phyloP scores from a whole-genome alignment of 2,329 filamentous ascomycete species.

The Coniochaeta ligniaria region DNA sequence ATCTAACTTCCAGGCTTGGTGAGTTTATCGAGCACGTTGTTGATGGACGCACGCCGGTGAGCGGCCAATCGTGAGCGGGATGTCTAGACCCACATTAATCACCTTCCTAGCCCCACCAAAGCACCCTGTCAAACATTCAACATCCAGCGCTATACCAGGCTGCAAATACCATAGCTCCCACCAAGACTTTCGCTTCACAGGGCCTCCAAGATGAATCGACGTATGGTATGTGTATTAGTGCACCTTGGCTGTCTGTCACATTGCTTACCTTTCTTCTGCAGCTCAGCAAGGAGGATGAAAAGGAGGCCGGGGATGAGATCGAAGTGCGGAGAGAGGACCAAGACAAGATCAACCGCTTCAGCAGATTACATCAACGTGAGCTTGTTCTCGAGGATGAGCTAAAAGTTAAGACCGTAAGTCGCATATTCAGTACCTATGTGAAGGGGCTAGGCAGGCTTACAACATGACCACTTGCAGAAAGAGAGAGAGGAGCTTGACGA shows the following conservation, averaged over 20 bases:
- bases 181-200: background rate
- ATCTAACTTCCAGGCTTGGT: background rate
- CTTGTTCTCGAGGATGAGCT: conserved; percentile 72
- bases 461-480: conserved; percentile 53
- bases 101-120: background rate
- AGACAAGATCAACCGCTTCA: conserved; percentile 98
- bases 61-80: conserved; percentile 46
- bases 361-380: conserved; percentile 84
- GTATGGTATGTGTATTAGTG: conserved; percentile 42
- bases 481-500: conserved; percentile 98
- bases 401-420: conserved; percentile 62
- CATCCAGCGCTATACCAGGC: background rate
- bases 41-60: conserved; percentile 13
- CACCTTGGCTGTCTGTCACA: background rate
- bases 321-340: conserved; percentile 96
- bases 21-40: background rate
- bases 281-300: conserved; percentile 93
- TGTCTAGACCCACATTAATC: background rate
- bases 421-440: background rate
- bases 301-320: conserved; percentile 68
- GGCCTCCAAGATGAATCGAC: conserved; percentile 38
- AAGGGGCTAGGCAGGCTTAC: conserved; percentile 13
- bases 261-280: conserved; percentile 27
- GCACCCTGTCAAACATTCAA: background rate
- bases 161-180: background rate